Evolutionary conservation across 169 alveolate species (phyloP).

Genomic region (Plasmodium knowlesi): DNA sequence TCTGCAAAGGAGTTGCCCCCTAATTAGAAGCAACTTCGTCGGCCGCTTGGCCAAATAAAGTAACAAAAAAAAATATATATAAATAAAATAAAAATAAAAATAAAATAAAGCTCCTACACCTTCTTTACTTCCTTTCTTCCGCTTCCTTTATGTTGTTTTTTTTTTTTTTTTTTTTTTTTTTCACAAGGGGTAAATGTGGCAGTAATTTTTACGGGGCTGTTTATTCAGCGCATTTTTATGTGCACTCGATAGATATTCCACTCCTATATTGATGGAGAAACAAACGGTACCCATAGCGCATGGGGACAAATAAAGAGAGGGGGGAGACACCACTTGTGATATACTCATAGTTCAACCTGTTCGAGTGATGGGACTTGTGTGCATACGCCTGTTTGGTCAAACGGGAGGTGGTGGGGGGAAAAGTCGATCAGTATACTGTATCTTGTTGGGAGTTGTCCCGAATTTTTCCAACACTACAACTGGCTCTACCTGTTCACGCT

Average conservation of each 20-base stretch:
- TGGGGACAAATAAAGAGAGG: not conserved
- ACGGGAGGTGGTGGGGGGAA: not conserved
- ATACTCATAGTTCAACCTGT: not conserved
- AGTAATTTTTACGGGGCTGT: not conserved
- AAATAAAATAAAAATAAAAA: too few species aligned
- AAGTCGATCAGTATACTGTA: not conserved
- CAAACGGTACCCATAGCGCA: not conserved
- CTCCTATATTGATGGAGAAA: not conserved
- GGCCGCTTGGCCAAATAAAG: not conserved
- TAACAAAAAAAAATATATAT: not conserved
- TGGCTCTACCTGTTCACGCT: not conserved
- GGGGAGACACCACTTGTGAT: not conserved
- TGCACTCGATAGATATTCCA: not conserved
- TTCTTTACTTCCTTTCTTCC: not conserved
- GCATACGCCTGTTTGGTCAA: not conserved
- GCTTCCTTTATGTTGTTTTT: too few species aligned
- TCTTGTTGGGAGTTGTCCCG: not conserved
- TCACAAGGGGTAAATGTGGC: not conserved
- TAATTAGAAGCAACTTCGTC: not conserved
- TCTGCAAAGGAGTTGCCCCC: not conserved
- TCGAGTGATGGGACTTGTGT: not conserved
- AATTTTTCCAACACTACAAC: not conserved
- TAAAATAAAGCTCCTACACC: not conserved
- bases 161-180: too few species aligned
- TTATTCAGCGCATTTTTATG: not conserved